phyloP scores from a whole-genome alignment of 1,139 yeast species.

The Wickerhamomyces sp. region DNA sequence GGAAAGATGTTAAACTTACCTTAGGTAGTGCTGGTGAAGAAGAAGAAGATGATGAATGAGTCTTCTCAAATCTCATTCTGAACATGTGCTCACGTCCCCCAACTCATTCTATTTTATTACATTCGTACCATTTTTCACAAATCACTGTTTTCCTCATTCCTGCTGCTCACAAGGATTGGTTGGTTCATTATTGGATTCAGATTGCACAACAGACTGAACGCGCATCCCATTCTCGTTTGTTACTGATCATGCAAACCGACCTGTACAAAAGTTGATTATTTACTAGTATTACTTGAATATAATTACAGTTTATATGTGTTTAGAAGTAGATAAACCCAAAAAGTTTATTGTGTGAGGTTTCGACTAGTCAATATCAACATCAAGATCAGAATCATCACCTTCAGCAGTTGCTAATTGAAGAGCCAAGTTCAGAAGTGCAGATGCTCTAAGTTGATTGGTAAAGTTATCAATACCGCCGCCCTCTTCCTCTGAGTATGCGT shows the following conservation, averaged over 20 bases:
- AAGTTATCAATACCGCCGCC: neutral
- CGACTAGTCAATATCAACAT: too few species aligned
- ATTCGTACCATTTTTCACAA: neutral
- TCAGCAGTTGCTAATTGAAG: neutral
- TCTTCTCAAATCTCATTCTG: neutral
- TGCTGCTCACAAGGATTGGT: too few species aligned
- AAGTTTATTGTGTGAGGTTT: neutral
- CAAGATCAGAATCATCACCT: neutral
- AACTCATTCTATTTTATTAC: neutral
- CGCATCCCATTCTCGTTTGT: too few species aligned
- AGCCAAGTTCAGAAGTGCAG: neutral
- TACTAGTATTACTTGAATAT: too few species aligned
- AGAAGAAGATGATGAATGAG: slow-evolving; percentile 50
- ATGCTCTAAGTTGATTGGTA: neutral
- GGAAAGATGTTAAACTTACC: slow-evolving; percentile 85
- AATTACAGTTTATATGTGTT: too few species aligned
- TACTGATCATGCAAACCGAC: too few species aligned
- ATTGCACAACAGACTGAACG: too few species aligned
- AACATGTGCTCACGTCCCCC: neutral
- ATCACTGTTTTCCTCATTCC: too few species aligned
- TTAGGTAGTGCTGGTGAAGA: slow-evolving; percentile 51
- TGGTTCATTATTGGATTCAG: too few species aligned
- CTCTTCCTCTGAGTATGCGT: neutral
- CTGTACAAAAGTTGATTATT: too few species aligned
- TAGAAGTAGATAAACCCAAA: neutral